Evolutionary conservation across 2,329 filamentous ascomycete genomes (phyloP).

Genomic region (Daldinia sp.): DNA sequence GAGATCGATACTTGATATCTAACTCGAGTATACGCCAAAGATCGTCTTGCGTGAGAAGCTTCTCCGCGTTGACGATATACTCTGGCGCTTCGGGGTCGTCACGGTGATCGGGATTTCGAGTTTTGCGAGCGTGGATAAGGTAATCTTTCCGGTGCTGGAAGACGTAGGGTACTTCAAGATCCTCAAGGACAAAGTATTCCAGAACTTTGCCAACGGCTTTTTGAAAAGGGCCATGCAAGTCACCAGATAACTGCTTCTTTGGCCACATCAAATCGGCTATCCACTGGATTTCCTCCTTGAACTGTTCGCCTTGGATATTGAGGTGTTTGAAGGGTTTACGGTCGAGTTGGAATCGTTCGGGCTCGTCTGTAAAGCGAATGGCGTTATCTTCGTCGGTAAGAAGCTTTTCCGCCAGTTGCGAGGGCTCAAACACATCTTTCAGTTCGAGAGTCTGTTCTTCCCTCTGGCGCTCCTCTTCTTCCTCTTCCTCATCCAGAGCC

Average conservation of each 20-base stretch:
- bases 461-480: constrained; percentile 81
- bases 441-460: constrained; percentile 89
- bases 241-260: constrained; percentile 79
- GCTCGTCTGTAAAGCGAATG: constrained; percentile 89
- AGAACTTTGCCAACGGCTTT: constrained; percentile 91
- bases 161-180: constrained; percentile 96
- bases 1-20: constrained; percentile 93
- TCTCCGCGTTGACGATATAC: constrained; percentile 82
- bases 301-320: constrained; percentile 83
- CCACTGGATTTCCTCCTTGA: constrained; percentile 91
- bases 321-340: constrained; percentile 88
- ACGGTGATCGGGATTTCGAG: constrained; percentile 68
- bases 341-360: constrained; percentile 93
- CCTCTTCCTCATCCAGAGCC: constrained; percentile 89
- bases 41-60: constrained; percentile 90
- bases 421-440: constrained; percentile 98
- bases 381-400: constrained; percentile 95
- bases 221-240: constrained; percentile 84
- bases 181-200: constrained; percentile 93
- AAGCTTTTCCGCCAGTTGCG: constrained; percentile 92
- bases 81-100: constrained; percentile 78
- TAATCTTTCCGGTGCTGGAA: constrained; percentile 99
- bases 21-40: constrained; percentile 95
- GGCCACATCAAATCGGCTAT: constrained; percentile 91
- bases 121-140: constrained; percentile 87